These are phyloP conservation scores for Melampsora occidentalis DNA, from an alignment of 1,284 basidiomycete species.

Conservation along the genomic window DNA sequence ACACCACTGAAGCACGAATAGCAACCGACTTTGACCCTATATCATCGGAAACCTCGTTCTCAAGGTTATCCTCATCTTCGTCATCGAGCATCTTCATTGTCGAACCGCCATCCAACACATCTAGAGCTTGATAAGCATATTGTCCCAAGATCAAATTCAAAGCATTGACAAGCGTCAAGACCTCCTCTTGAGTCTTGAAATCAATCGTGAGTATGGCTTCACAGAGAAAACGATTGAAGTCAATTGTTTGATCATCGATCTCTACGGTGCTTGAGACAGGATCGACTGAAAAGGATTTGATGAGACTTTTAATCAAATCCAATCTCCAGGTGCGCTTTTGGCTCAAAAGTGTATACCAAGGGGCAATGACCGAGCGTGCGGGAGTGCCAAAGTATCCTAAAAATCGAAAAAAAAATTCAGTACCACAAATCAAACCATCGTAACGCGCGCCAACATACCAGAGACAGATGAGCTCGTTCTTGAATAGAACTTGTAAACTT, in stretches of 20 bases:
- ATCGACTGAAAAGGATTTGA: slow-evolving; percentile 74
- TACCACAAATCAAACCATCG: background rate
- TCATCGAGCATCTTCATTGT: slow-evolving; percentile 40
- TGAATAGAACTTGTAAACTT: slow-evolving; percentile 77
- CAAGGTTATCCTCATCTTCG: slow-evolving; percentile 54
- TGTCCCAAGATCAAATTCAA: slow-evolving; percentile 73
- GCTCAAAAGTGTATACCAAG: slow-evolving; percentile 84
- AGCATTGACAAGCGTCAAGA: slow-evolving; percentile 74
- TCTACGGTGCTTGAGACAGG: slow-evolving; percentile 44
- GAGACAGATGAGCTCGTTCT: slow-evolving; percentile 57
- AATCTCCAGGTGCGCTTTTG: slow-evolving; percentile 80
- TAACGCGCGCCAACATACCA: slow-evolving; percentile 9
- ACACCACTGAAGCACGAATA: slow-evolving; percentile 63
- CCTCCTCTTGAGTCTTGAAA: slow-evolving; percentile 92
- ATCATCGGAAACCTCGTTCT: slow-evolving; percentile 4
- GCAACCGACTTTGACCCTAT: slow-evolving; percentile 42
- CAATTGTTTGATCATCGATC: slow-evolving; percentile 61
- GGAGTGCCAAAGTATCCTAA: slow-evolving; percentile 60
- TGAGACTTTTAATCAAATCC: slow-evolving; percentile 79
- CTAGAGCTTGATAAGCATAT: slow-evolving; percentile 70
- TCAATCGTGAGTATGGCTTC: slow-evolving; percentile 89
- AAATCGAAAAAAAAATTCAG: too few relatives aligned
- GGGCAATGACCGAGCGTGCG: slow-evolving; percentile 71
- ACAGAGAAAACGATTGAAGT: slow-evolving; percentile 82
- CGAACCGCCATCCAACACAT: slow-evolving; percentile 47